A percentile compares a stretch with the other conserved stretches of the same genome.
Evolutionary conservation across 805 yeast species (phyloP).

Genomic region (Pichia paraexigua): DNA sequence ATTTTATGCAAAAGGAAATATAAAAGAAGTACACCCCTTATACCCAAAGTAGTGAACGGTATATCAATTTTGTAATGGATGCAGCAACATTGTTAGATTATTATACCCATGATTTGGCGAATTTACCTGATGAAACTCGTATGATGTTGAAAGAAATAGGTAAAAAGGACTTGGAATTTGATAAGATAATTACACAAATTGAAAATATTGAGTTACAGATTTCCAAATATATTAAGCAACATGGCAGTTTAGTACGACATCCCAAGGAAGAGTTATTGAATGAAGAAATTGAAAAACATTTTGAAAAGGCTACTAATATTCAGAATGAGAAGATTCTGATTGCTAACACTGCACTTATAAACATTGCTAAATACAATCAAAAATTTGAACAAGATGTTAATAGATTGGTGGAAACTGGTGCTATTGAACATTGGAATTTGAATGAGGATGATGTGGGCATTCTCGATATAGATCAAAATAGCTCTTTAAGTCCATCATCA

Average conservation of each 20-base stretch:
- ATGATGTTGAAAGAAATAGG: slow-evolving; percentile 74
- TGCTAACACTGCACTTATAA: slow-evolving; percentile 76
- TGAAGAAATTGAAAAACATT: slow-evolving; percentile 61
- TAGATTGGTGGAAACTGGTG: slow-evolving; percentile 72
- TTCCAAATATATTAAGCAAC: slow-evolving; percentile 72
- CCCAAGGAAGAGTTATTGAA: slow-evolving; percentile 71
- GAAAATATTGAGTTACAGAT: slow-evolving; percentile 69
- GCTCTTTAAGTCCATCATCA: not conserved
- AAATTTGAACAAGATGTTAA: slow-evolving; percentile 70
- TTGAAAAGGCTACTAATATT: slow-evolving; percentile 46
- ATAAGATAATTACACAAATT: slow-evolving; percentile 58
- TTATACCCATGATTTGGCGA: slow-evolving; percentile 54
- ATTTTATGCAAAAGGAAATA: no score
- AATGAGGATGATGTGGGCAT: slow-evolving; percentile 37
- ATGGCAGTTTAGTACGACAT: slow-evolving; percentile 73
- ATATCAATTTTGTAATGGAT: slow-evolving; percentile 48
- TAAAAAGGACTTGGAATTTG: slow-evolving; percentile 55
- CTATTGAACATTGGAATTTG: slow-evolving; percentile 31
- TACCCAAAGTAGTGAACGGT: not conserved
- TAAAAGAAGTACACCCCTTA: not conserved
- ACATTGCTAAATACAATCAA: slow-evolving; percentile 66
- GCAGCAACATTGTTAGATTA: slow-evolving; percentile 80
- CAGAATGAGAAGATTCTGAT: slow-evolving; percentile 74
- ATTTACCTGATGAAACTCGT: slow-evolving; percentile 80
- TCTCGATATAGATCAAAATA: not conserved